phyloP scores from a whole-genome alignment of 148 eudicot genomes.

The Diospyros kaki region DNA sequence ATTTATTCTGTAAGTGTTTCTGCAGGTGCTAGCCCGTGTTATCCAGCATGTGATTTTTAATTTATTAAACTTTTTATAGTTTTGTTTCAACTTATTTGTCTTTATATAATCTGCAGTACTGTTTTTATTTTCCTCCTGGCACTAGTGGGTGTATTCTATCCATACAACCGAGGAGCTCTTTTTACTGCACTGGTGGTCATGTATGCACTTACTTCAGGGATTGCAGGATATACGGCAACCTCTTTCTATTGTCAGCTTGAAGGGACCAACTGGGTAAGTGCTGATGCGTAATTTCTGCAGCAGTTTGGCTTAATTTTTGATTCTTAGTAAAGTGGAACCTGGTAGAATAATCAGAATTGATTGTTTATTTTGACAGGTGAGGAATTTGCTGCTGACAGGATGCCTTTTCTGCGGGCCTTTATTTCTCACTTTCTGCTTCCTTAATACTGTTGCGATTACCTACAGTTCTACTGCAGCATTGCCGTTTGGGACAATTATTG shows the following conservation, averaged over 20 bases:
- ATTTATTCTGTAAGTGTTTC: slow-evolving; percentile 26
- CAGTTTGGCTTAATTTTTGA: slow-evolving; percentile 4
- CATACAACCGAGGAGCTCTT: slow-evolving; percentile 33
- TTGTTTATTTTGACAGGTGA: slow-evolving; percentile 17
- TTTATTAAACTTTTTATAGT: neutral
- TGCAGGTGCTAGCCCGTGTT: neutral
- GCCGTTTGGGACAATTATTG: slow-evolving; percentile 28
- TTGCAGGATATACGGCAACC: slow-evolving; percentile 29
- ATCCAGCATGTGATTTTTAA: neutral
- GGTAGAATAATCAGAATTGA: neutral
- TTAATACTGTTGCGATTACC: slow-evolving; percentile 29
- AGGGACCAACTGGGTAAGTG: slow-evolving; percentile 30
- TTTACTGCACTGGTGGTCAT: slow-evolving; percentile 28
- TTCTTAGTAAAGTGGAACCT: neutral
- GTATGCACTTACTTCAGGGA: slow-evolving; percentile 31
- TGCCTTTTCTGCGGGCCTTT: slow-evolving; percentile 33
- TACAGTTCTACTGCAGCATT: slow-evolving; percentile 29
- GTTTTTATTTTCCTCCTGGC: slow-evolving; percentile 27
- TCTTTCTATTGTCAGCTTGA: slow-evolving; percentile 35
- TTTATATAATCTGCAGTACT: slow-evolving; percentile 17
- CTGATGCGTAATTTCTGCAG: neutral
- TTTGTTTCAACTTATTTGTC: neutral
- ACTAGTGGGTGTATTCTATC: slow-evolving; percentile 32
- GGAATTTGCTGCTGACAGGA: slow-evolving; percentile 28
- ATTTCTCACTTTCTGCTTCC: slow-evolving; percentile 28